These are phyloP conservation scores for Plasmodium billcollinsi DNA, from an alignment of 169 alveolate genomes.

Conservation along the genomic window DNA sequence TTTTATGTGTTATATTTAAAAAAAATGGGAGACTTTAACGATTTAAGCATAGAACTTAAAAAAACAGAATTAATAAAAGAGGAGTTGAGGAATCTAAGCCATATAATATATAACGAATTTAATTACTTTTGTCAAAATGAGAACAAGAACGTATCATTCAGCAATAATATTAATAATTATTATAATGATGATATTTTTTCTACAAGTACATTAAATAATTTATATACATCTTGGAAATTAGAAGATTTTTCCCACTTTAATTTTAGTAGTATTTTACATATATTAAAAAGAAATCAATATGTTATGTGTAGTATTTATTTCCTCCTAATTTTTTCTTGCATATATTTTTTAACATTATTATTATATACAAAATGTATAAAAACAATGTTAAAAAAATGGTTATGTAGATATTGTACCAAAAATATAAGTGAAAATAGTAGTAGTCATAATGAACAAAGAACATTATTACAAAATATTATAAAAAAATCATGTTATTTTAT, in stretches of 20 bases:
- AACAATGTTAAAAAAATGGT: neutral
- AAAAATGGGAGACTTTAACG: slow-evolving; percentile 24
- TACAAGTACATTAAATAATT: slow-evolving; percentile 1
- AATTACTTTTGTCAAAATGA: slow-evolving; percentile 15
- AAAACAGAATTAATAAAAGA: slow-evolving; percentile 22
- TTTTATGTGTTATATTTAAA: neutral
- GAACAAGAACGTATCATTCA: no score
- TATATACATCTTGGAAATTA: slow-evolving; percentile 60
- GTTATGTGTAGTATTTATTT: slow-evolving; percentile 20
- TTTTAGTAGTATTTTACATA: neutral
- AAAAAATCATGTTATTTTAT: slow-evolving; percentile 11
- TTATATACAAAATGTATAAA: slow-evolving; percentile 34
- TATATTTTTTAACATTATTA: slow-evolving; percentile 13
- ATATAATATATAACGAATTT: slow-evolving; percentile 8
- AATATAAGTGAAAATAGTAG: neutral
- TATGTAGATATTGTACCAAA: neutral
- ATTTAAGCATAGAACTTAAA: slow-evolving; percentile 14
- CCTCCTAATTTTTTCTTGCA: slow-evolving; percentile 7
- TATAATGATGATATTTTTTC: neutral
- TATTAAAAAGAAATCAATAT: slow-evolving; percentile 36
- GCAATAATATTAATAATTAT: neutral
- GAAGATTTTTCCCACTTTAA: slow-evolving; percentile 28
- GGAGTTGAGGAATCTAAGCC: neutral
- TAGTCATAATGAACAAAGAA: slow-evolving; percentile 7
- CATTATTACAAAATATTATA: neutral